These are phyloP conservation scores for Suhomyces bolitotheri DNA, from an alignment of 1,139 yeast species.

Conservation along the genomic window DNA sequence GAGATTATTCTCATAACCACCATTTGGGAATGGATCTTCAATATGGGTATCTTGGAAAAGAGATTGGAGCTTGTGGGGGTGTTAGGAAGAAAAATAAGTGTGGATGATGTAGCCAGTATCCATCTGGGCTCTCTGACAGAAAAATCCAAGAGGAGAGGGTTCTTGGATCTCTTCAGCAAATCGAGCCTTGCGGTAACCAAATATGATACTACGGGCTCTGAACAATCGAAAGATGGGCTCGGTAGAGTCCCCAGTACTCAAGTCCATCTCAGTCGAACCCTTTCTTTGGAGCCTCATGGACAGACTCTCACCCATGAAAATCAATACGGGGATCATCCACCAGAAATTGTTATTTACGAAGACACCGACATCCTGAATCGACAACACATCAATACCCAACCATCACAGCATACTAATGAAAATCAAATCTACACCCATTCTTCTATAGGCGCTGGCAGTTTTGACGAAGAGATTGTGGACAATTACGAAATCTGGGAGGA, in stretches of 20 bases:
- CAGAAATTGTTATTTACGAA: slow-evolving; percentile 6
- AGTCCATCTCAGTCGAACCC: slow-evolving; percentile 7
- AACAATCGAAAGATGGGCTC: slow-evolving; percentile 2
- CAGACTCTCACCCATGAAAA: slow-evolving; percentile 4
- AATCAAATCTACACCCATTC: neutral
- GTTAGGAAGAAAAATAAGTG: slow-evolving; percentile 47
- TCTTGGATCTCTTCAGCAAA: slow-evolving; percentile 1
- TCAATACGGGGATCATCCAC: slow-evolving; percentile 9
- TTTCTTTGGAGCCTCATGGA: slow-evolving; percentile 1
- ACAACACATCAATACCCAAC: neutral
- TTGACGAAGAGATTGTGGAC: slow-evolving; percentile 31
- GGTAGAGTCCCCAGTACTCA: slow-evolving; percentile 5
- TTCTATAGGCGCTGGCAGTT: slow-evolving; percentile 16
- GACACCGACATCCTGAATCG: slow-evolving; percentile 1
- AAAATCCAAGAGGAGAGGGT: neutral
- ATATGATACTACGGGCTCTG: slow-evolving; percentile 4
- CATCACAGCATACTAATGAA: neutral
- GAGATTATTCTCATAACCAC: slow-evolving; percentile 42
- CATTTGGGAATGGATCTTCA: slow-evolving; percentile 55
- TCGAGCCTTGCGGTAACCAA: slow-evolving; percentile 1
- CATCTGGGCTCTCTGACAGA: slow-evolving; percentile 8
- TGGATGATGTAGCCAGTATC: slow-evolving; percentile 32
- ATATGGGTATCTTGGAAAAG: slow-evolving; percentile 44
- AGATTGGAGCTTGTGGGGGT: slow-evolving; percentile 47
- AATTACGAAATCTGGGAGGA: slow-evolving; percentile 31